Conservation (phyloP, 2,329 filamentous ascomycete species). For the Arthrobotrys conoides region DNA sequence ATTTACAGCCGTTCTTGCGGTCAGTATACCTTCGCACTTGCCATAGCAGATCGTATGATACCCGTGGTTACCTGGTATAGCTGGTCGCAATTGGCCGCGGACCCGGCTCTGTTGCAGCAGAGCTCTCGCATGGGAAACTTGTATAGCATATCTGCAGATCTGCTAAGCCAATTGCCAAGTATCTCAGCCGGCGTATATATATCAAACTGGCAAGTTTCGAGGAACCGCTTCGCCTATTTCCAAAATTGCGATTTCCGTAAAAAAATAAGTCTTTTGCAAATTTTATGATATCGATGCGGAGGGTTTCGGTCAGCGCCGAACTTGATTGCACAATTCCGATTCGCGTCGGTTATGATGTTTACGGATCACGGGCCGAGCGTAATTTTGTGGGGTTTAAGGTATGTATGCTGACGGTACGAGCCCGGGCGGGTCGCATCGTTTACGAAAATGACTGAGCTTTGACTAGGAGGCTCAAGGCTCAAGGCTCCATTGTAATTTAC, state of each 20-base stretch:
- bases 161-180: not conserved
- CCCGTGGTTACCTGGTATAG: constrained; percentile 14
- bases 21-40: not conserved
- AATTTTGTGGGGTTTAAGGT: constrained; percentile 24
- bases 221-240: not conserved
- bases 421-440: constrained; percentile 14
- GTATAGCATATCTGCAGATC: not conserved
- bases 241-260: too few relatives aligned
- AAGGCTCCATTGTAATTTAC: not conserved
- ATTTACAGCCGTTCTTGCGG: not conserved
- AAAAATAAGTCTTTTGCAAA: too few relatives aligned
- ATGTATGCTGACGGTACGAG: constrained; percentile 19
- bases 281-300: too few relatives aligned
- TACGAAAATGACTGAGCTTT: not conserved
- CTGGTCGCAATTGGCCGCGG: not conserved
- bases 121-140: constrained; percentile 7
- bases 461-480: not conserved
- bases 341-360: not conserved
- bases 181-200: not conserved
- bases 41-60: constrained; percentile 1
- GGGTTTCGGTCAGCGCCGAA: not conserved
- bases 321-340: constrained; percentile 29
- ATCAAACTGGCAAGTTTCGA: not conserved
- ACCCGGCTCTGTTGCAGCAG: not conserved
- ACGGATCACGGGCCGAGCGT: constrained; percentile 6